These are phyloP conservation scores for Aspergillus olivimuriae DNA, from an alignment of 495 filamentous ascomycete species.

Conservation along the genomic window DNA sequence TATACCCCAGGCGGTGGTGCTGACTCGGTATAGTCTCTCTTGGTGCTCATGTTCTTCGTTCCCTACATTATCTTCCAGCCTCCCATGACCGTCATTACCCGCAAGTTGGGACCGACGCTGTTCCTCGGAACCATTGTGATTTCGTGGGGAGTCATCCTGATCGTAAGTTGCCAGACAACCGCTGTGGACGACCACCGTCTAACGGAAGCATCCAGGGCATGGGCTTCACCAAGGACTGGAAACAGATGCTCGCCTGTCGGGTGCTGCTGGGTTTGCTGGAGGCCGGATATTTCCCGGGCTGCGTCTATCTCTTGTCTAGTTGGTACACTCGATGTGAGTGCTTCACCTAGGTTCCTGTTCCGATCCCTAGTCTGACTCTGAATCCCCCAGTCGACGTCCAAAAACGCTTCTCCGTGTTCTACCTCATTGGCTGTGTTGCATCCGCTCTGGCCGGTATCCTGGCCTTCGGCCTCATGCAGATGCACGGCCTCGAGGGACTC, in stretches of 20 bases:
- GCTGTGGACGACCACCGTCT: not conserved
- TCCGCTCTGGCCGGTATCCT: conserved; percentile 57
- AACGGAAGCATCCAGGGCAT: conserved; percentile 35
- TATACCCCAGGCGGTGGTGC: not conserved
- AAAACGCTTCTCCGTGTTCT: conserved; percentile 56
- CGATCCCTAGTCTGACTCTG: not conserved
- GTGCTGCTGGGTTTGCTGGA: conserved; percentile 58
- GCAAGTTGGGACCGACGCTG: conserved; percentile 54
- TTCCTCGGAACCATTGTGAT: conserved; percentile 50
- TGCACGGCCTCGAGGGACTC: conserved; percentile 40
- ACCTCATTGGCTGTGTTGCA: conserved; percentile 56
- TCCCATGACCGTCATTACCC: conserved; percentile 49
- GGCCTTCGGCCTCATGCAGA: conserved; percentile 58
- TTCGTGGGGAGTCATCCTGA: conserved; percentile 43
- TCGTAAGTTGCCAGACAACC: conserved; percentile 16
- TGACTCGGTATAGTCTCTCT: conserved; percentile 38
- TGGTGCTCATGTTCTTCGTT: conserved; percentile 61
- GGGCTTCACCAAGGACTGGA: conserved; percentile 36
- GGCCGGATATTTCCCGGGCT: conserved; percentile 58
- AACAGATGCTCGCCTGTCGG: conserved; percentile 44
- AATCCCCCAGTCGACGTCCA: conserved; percentile 24
- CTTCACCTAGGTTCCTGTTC: not conserved
- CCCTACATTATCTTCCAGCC: conserved; percentile 61
- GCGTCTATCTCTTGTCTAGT: conserved; percentile 55
- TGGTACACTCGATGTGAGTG: conserved; percentile 55